phyloP scores from a whole-genome alignment of 2,329 filamentous ascomycete genomes.

The Beauveria sp. region DNA sequence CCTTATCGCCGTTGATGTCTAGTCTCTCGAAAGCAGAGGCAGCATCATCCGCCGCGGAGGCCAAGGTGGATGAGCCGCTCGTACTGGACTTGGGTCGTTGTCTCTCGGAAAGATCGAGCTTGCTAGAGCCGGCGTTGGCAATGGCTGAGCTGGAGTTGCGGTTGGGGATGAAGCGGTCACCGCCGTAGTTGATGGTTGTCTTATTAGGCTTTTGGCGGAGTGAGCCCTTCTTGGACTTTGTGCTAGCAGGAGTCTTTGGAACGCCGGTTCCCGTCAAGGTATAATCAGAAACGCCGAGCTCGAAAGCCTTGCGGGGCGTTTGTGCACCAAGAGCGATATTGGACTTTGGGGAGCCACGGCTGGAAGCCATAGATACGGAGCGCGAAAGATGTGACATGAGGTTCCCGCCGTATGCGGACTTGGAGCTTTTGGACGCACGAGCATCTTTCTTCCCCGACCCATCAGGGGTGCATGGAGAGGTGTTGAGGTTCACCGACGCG shows the following conservation, averaged over 20 bases:
- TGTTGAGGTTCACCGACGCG: constrained; percentile 45
- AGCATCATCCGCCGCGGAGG: constrained; percentile 72
- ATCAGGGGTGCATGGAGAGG: constrained; percentile 74
- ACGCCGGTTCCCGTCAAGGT: constrained; percentile 76
- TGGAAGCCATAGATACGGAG: constrained; percentile 54
- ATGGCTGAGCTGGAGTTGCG: constrained; percentile 84
- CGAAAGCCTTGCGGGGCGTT: constrained; percentile 74
- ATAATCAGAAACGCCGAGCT: constrained; percentile 90
- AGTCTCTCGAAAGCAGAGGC: constrained; percentile 73
- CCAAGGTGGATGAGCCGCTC: constrained; percentile 65
- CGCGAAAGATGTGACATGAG: constrained; percentile 72
- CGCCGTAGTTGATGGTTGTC: constrained; percentile 72
- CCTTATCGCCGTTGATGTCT: constrained; percentile 63
- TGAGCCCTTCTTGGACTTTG: constrained; percentile 48
- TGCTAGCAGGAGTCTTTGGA: constrained; percentile 50
- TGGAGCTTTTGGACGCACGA: constrained; percentile 39
- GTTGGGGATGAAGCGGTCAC: constrained; percentile 95
- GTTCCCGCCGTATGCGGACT: constrained; percentile 76
- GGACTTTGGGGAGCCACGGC: constrained; percentile 89
- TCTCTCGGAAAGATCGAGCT: constrained; percentile 66
- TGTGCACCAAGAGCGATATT: constrained; percentile 74
- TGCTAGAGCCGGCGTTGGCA: constrained; percentile 70
- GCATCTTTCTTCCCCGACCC: constrained; percentile 44
- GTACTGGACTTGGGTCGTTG: constrained; percentile 65
- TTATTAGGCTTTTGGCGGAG: constrained; percentile 57